Percentiles rank a stretch among this genome's conserved stretches.
Evolutionary conservation across 2,329 filamentous ascomycete species (phyloP).

Genomic region (Cryphonectria parasitica): DNA sequence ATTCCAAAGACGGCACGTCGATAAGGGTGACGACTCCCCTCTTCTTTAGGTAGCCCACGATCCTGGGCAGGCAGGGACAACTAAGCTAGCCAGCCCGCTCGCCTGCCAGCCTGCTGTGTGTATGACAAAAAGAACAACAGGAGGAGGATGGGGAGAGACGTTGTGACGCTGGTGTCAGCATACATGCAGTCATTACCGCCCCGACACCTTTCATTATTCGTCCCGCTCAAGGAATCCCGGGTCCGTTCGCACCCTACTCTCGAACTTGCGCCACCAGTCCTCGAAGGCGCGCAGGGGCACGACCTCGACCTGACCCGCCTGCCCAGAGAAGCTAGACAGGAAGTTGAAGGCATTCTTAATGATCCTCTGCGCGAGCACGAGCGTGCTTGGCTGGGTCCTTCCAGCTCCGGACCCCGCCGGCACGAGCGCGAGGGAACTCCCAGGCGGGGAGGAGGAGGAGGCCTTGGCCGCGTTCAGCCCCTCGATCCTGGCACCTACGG

Average conservation of each 20-base stretch:
- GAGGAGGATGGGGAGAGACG: not conserved
- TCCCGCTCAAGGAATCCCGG: conserved; percentile 82
- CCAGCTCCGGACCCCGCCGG: conserved; percentile 31
- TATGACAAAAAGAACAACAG: not conserved
- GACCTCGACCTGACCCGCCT: conserved; percentile 70
- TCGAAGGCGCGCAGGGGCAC: conserved; percentile 94
- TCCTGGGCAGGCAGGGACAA: not conserved
- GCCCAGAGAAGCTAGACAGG: conserved; percentile 80
- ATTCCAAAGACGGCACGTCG: conserved; percentile 16
- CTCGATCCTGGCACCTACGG: conserved; percentile 72
- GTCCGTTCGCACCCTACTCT: conserved; percentile 81
- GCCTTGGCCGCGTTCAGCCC: conserved; percentile 54
- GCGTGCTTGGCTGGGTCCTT: conserved; percentile 60
- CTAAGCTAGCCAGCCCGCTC: not conserved
- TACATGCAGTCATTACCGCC: not conserved
- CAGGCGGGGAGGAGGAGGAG: conserved; percentile 4
- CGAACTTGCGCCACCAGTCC: conserved; percentile 98
- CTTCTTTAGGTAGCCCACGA: not conserved
- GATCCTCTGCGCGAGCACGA: conserved; percentile 85
- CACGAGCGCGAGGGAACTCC: conserved; percentile 33
- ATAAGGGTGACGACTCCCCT: not conserved
- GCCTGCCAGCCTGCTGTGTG: not conserved
- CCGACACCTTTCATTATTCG: conserved; percentile 24
- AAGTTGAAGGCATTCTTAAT: conserved; percentile 99
- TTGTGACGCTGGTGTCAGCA: not conserved